Base-by-base conservation (phyloP, 257 asterid species). In the Cordia subcordata region DNA sequence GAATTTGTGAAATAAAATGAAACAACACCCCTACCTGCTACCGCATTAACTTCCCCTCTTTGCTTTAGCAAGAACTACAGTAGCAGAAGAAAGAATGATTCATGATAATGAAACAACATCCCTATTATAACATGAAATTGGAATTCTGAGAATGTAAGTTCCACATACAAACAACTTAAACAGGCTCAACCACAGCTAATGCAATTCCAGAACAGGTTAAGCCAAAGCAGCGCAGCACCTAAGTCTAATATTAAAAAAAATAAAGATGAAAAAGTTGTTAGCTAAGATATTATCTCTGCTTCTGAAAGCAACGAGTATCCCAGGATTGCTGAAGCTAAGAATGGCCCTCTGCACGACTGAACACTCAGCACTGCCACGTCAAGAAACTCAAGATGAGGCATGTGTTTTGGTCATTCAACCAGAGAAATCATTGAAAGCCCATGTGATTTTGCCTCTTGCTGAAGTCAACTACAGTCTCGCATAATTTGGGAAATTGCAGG, bases 311-410 rank as follows among this genome's bases (percentile, higher is more conserved):
- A n/a, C n/a, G n/a, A n/a, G n/a, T 1, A 53, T 40, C 8, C 39
- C 12, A 39, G 16, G 13, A n/a, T 21, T 12, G 22, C 12, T 13
- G 3, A 15, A 20, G 8, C 39, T 12, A n/a, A 35, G 47, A 33
- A 15, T 13, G 44, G 10, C 39, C 40, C 5, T n/a, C n/a, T n/a
- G n/a, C n/a, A 58, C 22, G 15, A 16, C 19, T 58, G 15, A 14
- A 40, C 27, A 23, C 22, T 49, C 23, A 39, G 16, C 0, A 20
- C 38, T 18, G 37, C 37, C 16, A n/a, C 51, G 18, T 37, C 56
- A 0, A 23, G 57, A 67, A 73, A n/a, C 39, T 22, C 38, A 46
- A 62, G 58, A 57, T n/a, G 47, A 68, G 68, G 57, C 47, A 10
- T 14, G 4, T 4, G 10, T 42, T 42, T 3, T 3, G 15, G 2